Evolutionary conservation across 2,329 filamentous ascomycete genomes (phyloP).

Genomic region (Emergomyces pasteurianus): DNA sequence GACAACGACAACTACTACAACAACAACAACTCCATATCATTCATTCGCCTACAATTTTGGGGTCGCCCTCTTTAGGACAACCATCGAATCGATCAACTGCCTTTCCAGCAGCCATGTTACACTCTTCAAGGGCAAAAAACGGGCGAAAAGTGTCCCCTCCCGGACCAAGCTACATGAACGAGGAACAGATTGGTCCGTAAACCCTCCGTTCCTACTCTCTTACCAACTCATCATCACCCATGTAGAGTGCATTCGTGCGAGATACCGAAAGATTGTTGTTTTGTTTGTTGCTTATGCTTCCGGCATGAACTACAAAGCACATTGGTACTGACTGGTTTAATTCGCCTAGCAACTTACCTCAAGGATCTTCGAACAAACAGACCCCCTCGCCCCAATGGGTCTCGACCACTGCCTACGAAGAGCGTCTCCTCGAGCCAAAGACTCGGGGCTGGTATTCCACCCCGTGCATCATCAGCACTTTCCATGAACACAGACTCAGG

Average conservation of each 20-base stretch:
- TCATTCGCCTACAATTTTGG: neutral
- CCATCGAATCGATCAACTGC: neutral
- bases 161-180: constrained; percentile 35
- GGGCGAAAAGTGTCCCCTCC: constrained; percentile 36
- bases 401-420: constrained; percentile 45
- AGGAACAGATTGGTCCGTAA: constrained; percentile 35
- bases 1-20: too few species aligned
- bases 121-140: constrained; percentile 25
- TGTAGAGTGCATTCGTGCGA: neutral
- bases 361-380: constrained; percentile 48
- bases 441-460: constrained; percentile 21
- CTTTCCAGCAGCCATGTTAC: constrained; percentile 21
- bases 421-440: constrained; percentile 21
- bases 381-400: constrained; percentile 46
- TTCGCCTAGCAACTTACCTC: constrained; percentile 43
- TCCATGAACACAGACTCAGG: constrained; percentile 22
- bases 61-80: neutral
- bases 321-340: neutral
- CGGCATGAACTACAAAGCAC: neutral
- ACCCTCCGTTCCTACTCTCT: neutral
- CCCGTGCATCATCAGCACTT: constrained; percentile 32
- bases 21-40: neutral
- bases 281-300: constrained; percentile 10
- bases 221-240: neutral
- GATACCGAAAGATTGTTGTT: neutral